Conservation (phyloP, 148 eudicot species). For the Silene latifolia region DNA sequence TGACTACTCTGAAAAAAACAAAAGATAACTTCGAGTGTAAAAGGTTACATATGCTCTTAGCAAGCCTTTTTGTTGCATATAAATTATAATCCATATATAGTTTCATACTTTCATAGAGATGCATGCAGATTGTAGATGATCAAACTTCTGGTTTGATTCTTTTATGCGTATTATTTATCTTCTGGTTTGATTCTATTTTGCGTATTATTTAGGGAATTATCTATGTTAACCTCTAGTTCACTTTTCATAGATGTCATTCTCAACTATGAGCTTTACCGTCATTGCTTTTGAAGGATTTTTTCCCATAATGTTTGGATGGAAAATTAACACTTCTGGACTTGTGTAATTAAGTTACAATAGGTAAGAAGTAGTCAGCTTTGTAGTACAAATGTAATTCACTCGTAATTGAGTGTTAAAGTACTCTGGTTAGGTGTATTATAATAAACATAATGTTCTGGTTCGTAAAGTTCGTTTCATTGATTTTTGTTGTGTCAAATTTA, state of each 20-base stretch:
- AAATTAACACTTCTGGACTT: background rate
- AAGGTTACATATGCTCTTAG: background rate
- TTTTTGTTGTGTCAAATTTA: background rate
- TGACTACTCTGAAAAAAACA: background rate
- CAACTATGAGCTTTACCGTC: background rate
- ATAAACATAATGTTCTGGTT: background rate
- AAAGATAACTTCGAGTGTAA: background rate
- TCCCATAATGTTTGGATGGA: background rate
- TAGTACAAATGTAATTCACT: background rate
- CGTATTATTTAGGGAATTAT: background rate
- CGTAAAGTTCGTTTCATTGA: background rate
- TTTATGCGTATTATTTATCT: background rate
- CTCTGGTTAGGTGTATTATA: too few relatives aligned
- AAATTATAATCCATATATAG: too few relatives aligned
- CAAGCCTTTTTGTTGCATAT: background rate
- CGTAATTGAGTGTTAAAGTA: background rate
- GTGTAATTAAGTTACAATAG: background rate
- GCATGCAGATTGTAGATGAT: background rate
- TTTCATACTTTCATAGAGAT: background rate
- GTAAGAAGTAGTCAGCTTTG: background rate
- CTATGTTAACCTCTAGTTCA: background rate
- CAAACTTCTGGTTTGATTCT: background rate
- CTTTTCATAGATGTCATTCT: background rate
- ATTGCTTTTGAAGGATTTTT: background rate
- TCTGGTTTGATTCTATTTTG: background rate